Conservation (phyloP, 176 grass and related monocot genomes). For the Cenchrus purpureus region DNA sequence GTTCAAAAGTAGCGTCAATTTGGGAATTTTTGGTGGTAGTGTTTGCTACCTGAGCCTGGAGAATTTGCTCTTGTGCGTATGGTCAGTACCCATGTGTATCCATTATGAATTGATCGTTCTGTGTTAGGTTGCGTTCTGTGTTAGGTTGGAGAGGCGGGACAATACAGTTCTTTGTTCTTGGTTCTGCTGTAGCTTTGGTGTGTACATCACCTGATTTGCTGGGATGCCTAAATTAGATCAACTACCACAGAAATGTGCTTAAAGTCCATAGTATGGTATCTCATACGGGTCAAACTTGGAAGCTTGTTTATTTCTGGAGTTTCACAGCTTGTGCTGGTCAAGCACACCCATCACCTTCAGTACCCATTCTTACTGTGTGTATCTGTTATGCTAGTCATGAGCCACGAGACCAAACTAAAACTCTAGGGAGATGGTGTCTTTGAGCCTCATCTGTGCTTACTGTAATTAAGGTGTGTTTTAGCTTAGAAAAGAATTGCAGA, state of each 20-base stretch:
- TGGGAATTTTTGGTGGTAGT: not conserved
- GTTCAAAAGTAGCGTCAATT: not conserved
- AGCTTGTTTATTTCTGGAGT: conserved; percentile 21
- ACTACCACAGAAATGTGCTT: not conserved
- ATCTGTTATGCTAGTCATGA: not conserved
- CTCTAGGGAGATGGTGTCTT: not conserved
- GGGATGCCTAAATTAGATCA: conserved; percentile 7
- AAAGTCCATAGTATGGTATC: not conserved
- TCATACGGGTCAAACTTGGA: not conserved
- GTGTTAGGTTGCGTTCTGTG: not conserved
- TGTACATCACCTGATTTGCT: not conserved
- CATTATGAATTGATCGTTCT: not conserved
- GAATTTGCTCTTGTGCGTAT: not conserved
- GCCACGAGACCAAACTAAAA: not conserved
- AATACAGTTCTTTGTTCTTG: not conserved
- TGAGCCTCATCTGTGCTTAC: not conserved
- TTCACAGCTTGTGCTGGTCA: conserved; percentile 8
- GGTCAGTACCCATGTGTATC: not conserved
- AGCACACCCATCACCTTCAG: not conserved
- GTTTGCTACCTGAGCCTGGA: not conserved
- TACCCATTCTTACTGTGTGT: not conserved
- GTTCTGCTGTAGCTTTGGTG: not conserved
- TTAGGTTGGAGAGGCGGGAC: not conserved
- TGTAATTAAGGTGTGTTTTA: conserved; percentile 23
- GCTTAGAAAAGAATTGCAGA: not conserved